These are phyloP conservation scores for Epichloe sibirici DNA, from an alignment of 2,329 filamentous ascomycete species.

Conservation along the genomic window DNA sequence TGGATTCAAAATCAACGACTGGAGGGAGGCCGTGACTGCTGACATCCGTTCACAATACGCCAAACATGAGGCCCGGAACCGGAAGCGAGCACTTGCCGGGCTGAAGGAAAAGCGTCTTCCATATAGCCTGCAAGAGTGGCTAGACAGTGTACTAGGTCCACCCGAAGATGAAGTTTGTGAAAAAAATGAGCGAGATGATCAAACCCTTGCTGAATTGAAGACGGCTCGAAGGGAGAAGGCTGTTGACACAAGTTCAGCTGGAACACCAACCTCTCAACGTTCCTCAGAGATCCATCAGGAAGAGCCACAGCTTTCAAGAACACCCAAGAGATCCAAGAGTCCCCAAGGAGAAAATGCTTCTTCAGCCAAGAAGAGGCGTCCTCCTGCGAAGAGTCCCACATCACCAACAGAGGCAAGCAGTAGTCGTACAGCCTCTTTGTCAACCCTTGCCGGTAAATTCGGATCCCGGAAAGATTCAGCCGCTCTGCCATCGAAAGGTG, in stretches of 20 bases:
- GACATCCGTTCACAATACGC: constrained; percentile 17
- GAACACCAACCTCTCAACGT: background rate
- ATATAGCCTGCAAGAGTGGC: constrained; percentile 1
- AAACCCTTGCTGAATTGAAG: background rate
- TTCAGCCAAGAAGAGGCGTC: background rate
- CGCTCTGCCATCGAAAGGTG: background rate
- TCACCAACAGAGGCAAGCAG: background rate
- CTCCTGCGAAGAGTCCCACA: background rate
- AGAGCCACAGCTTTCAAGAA: background rate
- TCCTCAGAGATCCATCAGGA: background rate
- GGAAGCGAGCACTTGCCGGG: constrained; percentile 27
- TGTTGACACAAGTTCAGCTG: background rate
- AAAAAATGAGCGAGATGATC: background rate
- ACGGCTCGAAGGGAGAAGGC: background rate
- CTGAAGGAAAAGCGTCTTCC: constrained; percentile 4
- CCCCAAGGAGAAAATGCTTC: background rate
- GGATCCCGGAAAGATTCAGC: background rate
- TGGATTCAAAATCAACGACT: constrained; percentile 27
- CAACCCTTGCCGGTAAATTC: background rate
- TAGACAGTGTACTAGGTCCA: background rate
- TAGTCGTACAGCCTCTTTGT: background rate
- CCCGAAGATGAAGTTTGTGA: constrained; percentile 3
- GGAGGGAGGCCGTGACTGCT: constrained; percentile 20
- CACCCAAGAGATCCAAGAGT: background rate
- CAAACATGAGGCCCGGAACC: constrained; percentile 32